Conservation (phyloP, 192 early-diverging fungal genomes). For the Piromyces sp. region DNA sequence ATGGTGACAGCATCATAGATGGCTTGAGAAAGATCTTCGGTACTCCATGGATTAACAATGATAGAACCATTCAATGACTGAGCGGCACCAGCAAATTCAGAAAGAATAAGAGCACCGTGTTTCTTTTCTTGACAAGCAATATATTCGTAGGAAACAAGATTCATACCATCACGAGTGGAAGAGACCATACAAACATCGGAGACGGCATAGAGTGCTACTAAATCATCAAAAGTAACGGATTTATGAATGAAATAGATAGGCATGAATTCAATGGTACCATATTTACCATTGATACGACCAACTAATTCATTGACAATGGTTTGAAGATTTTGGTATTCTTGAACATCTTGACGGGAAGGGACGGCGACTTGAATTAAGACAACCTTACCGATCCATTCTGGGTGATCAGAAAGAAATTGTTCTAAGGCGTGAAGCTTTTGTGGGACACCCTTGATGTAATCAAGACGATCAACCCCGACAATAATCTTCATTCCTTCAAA, state of each 20-base stretch:
- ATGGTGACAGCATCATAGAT: conserved; percentile 85
- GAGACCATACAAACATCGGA: conserved; percentile 93
- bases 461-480: conserved; percentile 92
- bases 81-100: conserved; percentile 96
- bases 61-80: conserved; percentile 94
- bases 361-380: conserved; percentile 96
- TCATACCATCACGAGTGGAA: conserved; percentile 99
- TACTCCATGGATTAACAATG: conserved; percentile 99
- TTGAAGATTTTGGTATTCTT: conserved; percentile 92
- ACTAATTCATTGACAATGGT: conserved; percentile 92
- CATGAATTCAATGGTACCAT: conserved; percentile 86
- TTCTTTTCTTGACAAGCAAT: conserved; percentile 74
- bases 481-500: conserved; percentile 80
- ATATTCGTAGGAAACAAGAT: conserved; percentile 96
- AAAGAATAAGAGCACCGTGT: conserved; percentile 90
- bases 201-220: conserved; percentile 88
- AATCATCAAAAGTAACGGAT: conserved; percentile 83
- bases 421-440: conserved; percentile 96
- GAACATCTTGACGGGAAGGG: conserved; percentile 91
- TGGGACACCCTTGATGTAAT: conserved; percentile 99
- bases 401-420: conserved; percentile 69
- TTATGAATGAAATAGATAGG: conserved; percentile 98
- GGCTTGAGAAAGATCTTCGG: conserved; percentile 76
- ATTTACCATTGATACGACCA: conserved; percentile 91
- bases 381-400: conserved; percentile 82